phyloP scores from a whole-genome alignment of 2,329 filamentous ascomycete genomes.

The Aureobasidium leucospermi region DNA sequence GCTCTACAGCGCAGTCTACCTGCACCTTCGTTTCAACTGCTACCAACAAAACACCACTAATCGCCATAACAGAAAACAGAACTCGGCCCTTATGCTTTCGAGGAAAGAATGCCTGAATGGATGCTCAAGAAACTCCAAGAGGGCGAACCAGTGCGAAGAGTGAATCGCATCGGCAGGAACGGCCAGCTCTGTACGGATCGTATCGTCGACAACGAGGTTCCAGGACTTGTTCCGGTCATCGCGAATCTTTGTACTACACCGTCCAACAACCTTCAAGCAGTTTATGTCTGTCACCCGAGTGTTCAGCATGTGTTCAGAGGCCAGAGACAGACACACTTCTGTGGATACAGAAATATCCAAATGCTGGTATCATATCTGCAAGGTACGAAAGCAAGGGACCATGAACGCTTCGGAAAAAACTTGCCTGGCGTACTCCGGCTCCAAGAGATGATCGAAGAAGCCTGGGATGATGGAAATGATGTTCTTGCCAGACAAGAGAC shows the following conservation, averaged over 20 bases:
- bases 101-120: slow-evolving; percentile 36
- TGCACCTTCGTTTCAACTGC: not conserved
- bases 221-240: slow-evolving; percentile 36
- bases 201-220: slow-evolving; percentile 33
- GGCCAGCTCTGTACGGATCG: slow-evolving; percentile 35
- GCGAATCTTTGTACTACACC: slow-evolving; percentile 47
- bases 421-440: slow-evolving; percentile 71
- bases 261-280: slow-evolving; percentile 56
- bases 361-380: slow-evolving; percentile 75
- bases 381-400: slow-evolving; percentile 48
- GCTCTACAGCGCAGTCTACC: too few relatives aligned
- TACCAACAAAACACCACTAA: not conserved
- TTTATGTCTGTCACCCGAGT: slow-evolving; percentile 69
- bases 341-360: slow-evolving; percentile 91
- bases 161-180: slow-evolving; percentile 33
- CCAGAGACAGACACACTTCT: slow-evolving; percentile 68
- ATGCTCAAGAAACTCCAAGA: slow-evolving; percentile 31
- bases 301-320: slow-evolving; percentile 77
- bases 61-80: slow-evolving; percentile 29
- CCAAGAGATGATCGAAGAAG: slow-evolving; percentile 77
- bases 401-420: slow-evolving; percentile 50
- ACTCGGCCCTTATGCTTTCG: slow-evolving; percentile 38
- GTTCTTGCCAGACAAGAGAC: slow-evolving; percentile 66
- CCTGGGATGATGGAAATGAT: slow-evolving; percentile 83
- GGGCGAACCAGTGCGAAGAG: slow-evolving; percentile 28